These are phyloP conservation scores for Penicillium coprophilum DNA, from an alignment of 495 filamentous ascomycete genomes.

Conservation along the genomic window DNA sequence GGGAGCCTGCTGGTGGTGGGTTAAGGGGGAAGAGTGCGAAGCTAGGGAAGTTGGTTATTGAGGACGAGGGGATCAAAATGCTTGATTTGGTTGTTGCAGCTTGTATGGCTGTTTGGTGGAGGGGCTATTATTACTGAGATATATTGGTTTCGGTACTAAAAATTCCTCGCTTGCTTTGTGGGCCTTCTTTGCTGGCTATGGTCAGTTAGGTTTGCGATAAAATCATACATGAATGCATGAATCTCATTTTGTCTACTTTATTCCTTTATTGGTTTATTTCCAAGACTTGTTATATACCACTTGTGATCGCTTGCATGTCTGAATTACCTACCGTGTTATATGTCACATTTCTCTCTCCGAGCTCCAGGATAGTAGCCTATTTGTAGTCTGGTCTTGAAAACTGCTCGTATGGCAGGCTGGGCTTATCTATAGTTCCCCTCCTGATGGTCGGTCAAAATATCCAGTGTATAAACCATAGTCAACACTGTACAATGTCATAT, in stretches of 20 bases:
- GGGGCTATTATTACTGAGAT: conserved; percentile 65
- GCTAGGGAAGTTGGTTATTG: conserved; percentile 87
- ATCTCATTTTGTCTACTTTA: background rate
- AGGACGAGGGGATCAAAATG: conserved; percentile 93
- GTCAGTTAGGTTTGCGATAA: background rate
- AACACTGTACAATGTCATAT: too few species aligned
- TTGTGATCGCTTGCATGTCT: too few species aligned
- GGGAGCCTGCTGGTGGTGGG: conserved; percentile 77
- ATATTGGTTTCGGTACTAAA: background rate
- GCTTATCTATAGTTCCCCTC: too few species aligned
- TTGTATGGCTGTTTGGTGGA: conserved; percentile 93
- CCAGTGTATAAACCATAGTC: too few species aligned
- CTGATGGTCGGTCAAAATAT: too few species aligned
- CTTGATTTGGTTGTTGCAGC: conserved; percentile 87
- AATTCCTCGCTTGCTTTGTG: background rate
- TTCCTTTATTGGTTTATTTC: background rate
- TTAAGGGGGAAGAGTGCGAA: conserved; percentile 83
- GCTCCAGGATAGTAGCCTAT: background rate
- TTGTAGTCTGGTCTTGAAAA: background rate
- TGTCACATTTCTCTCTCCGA: background rate
- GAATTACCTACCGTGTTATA: too few species aligned
- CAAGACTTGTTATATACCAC: too few species aligned
- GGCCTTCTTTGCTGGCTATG: background rate
- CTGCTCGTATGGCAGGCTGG: background rate
- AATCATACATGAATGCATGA: conserved; percentile 3